These are phyloP conservation scores for Geranomyces michiganensis DNA, from an alignment of 192 early-diverging fungal genomes.

Conservation along the genomic window DNA sequence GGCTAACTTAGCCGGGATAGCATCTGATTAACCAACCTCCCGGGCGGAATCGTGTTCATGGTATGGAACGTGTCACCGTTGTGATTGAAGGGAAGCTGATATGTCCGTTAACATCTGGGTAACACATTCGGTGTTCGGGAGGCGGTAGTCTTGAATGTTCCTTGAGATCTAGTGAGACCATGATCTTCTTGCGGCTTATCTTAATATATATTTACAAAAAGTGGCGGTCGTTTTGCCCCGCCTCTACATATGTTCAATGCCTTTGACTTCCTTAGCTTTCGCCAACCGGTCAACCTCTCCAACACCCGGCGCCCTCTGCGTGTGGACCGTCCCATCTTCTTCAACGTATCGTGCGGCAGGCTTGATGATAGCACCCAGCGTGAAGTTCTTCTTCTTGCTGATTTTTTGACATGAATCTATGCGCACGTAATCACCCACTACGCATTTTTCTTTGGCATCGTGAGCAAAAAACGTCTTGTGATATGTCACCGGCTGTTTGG, in stretches of 20 bases:
- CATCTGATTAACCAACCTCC: too few relatives aligned
- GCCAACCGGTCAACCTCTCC: conserved; percentile 18
- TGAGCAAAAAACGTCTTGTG: conserved; percentile 91
- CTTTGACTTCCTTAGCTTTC: conserved; percentile 14
- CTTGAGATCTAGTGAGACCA: too few relatives aligned
- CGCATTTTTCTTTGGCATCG: conserved; percentile 79
- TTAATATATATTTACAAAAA: too few relatives aligned
- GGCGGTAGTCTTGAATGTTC: too few relatives aligned
- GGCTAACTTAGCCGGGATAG: too few relatives aligned
- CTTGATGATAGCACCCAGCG: conserved; percentile 75
- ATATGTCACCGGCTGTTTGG: conserved; percentile 66
- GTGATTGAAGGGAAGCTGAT: too few relatives aligned
- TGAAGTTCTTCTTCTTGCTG: conserved; percentile 86
- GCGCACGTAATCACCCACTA: conserved; percentile 86
- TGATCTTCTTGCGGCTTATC: too few relatives aligned
- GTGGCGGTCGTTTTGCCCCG: too few relatives aligned
- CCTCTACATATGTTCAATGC: conserved; percentile 14
- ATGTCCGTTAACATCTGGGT: too few relatives aligned
- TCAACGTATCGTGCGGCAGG: conserved; percentile 45
- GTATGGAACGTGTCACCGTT: too few relatives aligned
- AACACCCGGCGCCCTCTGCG: conserved; percentile 32
- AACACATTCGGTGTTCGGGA: too few relatives aligned
- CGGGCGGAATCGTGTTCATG: too few relatives aligned
- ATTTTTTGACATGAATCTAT: conserved; percentile 88
- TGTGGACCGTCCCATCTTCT: conserved; percentile 48